These are phyloP conservation scores for Torulaspora maleeae DNA, from an alignment of 805 yeast species.

Conservation along the genomic window DNA sequence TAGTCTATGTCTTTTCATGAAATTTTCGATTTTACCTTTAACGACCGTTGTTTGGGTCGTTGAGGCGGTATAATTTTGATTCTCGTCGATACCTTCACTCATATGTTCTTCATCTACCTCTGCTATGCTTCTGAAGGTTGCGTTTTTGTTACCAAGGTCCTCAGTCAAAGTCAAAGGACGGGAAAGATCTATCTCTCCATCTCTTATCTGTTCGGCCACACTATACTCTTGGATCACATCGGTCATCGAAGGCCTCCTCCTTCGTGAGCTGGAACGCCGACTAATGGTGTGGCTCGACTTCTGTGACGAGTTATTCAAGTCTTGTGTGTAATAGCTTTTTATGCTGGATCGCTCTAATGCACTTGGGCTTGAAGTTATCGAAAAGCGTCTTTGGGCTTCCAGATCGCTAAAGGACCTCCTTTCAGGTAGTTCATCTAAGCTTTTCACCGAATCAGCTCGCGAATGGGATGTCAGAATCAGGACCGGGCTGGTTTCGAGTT, in stretches of 20 bases:
- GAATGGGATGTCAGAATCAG: background rate
- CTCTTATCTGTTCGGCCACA: constrained; percentile 26
- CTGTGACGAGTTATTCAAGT: background rate
- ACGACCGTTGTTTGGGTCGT: background rate
- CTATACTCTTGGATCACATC: constrained; percentile 44
- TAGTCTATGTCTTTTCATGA: constrained; percentile 29
- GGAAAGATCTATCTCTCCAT: constrained; percentile 32
- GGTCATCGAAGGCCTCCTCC: constrained; percentile 31
- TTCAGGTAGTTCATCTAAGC: background rate
- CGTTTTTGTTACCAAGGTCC: constrained; percentile 27
- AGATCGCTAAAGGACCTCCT: background rate
- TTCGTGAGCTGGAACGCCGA: constrained; percentile 2
- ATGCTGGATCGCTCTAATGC: constrained; percentile 22
- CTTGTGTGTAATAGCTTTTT: constrained; percentile 16
- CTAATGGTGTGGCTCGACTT: background rate
- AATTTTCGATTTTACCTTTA: constrained; percentile 10
- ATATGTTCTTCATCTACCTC: background rate
- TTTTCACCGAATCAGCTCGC: constrained; percentile 4
- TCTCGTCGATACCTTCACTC: background rate
- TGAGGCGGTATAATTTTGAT: background rate
- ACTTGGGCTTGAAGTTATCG: constrained; percentile 8
- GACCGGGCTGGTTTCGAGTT: background rate
- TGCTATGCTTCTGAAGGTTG: constrained; percentile 12
- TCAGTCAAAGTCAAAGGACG: constrained; percentile 32
- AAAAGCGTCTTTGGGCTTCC: constrained; percentile 1